Conservation (phyloP, 2,329 filamentous ascomycete genomes). For the Colletotrichum lini region DNA sequence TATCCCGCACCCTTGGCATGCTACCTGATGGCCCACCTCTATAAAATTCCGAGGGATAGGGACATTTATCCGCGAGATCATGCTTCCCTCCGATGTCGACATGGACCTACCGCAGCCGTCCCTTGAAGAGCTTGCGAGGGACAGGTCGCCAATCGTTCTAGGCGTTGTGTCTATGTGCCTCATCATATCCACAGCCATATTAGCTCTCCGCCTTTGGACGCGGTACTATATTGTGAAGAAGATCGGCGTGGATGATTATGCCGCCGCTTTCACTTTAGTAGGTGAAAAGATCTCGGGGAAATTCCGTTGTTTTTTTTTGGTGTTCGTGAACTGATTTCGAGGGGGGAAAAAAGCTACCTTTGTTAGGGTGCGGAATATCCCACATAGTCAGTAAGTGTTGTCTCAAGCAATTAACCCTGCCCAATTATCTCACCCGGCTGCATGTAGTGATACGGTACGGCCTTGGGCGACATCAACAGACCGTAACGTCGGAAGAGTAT, state of each 20-base stretch:
- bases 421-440: background rate
- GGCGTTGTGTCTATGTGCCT: constrained; percentile 44
- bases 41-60: background rate
- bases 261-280: constrained; percentile 46
- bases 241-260: constrained; percentile 47
- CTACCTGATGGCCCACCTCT: too few relatives aligned
- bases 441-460: constrained; percentile 39
- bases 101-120: constrained; percentile 36
- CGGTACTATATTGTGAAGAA: constrained; percentile 46
- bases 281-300: constrained; percentile 1
- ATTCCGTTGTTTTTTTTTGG: background rate
- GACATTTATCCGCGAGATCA: background rate
- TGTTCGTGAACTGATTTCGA: background rate
- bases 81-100: background rate
- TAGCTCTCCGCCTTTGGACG: constrained; percentile 46
- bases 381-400: constrained; percentile 19
- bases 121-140: constrained; percentile 27
- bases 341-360: constrained; percentile 11
- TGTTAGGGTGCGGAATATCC: constrained; percentile 26
- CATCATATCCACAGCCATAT: constrained; percentile 39
- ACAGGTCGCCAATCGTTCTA: constrained; percentile 41
- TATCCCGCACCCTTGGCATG: background rate
- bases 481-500: constrained; percentile 2
- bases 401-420: background rate
- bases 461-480: constrained; percentile 42